Evolutionary conservation across 2,329 filamentous ascomycete species (phyloP).

Genomic region (Aspergillus jensenii): DNA sequence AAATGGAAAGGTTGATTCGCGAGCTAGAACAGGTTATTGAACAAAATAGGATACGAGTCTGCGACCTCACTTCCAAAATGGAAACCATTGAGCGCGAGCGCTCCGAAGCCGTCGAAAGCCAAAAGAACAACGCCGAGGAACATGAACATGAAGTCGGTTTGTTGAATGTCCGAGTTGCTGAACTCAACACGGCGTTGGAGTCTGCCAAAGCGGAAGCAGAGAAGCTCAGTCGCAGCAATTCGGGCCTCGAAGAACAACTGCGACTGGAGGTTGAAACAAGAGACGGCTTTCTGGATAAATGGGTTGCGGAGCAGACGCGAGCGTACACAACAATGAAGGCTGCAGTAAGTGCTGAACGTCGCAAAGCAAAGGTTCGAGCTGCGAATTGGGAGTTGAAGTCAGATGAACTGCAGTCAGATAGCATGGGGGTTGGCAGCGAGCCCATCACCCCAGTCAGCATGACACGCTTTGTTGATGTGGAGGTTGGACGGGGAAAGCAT

Average conservation of each 20-base stretch:
- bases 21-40: constrained; percentile 36
- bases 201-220: constrained; percentile 35
- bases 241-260: constrained; percentile 38
- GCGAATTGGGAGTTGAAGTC: constrained; percentile 43
- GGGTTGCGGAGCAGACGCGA: constrained; percentile 34
- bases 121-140: constrained; percentile 24
- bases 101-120: constrained; percentile 19
- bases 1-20: constrained; percentile 36
- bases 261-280: constrained; percentile 38
- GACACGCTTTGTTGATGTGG: constrained; percentile 44
- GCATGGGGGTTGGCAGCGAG: constrained; percentile 32
- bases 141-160: constrained; percentile 37
- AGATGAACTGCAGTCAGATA: constrained; percentile 35
- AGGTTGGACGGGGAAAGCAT: constrained; percentile 39
- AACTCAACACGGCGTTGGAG: constrained; percentile 41
- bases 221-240: constrained; percentile 36
- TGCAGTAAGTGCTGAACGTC: constrained; percentile 39
- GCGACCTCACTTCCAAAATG: constrained; percentile 36
- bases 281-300: constrained; percentile 32
- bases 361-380: constrained; percentile 38
- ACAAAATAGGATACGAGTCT: constrained; percentile 34
- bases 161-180: constrained; percentile 44
- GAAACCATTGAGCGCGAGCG: constrained; percentile 35
- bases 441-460: constrained; percentile 46
- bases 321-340: constrained; percentile 37